Conservation (phyloP, 2,329 filamentous ascomycete genomes). For the Aspergillus versicolor region DNA sequence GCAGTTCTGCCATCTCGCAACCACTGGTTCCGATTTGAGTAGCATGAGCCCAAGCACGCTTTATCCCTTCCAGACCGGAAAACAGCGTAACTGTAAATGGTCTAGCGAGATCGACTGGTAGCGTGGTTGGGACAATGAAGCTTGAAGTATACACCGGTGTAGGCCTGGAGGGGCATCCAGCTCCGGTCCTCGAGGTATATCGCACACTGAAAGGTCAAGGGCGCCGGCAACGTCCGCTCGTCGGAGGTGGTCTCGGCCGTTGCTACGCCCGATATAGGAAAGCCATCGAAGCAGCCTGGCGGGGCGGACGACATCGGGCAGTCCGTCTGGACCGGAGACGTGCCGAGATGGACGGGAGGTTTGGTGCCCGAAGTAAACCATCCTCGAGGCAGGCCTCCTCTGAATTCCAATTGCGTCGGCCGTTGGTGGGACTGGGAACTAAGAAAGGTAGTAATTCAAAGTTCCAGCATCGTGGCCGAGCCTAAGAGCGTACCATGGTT, state of each 20-base stretch:
- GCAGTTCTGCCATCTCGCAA: not conserved
- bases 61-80: not conserved
- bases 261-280: constrained; percentile 9
- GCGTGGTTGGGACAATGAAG: not conserved
- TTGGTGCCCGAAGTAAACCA: constrained; percentile 2
- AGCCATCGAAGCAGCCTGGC: not conserved
- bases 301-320: constrained; percentile 22
- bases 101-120: not conserved
- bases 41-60: not conserved
- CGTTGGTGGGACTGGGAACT: not conserved
- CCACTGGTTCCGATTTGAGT: not conserved
- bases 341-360: constrained; percentile 9
- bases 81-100: not conserved
- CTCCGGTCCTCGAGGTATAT: not conserved
- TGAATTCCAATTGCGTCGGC: not conserved
- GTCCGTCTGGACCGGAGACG: constrained; percentile 21
- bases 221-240: constrained; percentile 3
- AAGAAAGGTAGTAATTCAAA: not conserved
- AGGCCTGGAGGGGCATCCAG: not conserved
- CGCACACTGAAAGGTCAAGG: not conserved
- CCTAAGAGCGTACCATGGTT: not conserved
- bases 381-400: not conserved
- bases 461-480: not conserved
- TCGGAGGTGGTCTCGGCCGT: not conserved
- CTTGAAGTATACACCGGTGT: not conserved